A percentile compares a stretch with the other conserved stretches of the same genome.
phyloP scores from a whole-genome alignment of 2,329 filamentous ascomycete genomes.

The Ceratocystiopsis minuta region DNA sequence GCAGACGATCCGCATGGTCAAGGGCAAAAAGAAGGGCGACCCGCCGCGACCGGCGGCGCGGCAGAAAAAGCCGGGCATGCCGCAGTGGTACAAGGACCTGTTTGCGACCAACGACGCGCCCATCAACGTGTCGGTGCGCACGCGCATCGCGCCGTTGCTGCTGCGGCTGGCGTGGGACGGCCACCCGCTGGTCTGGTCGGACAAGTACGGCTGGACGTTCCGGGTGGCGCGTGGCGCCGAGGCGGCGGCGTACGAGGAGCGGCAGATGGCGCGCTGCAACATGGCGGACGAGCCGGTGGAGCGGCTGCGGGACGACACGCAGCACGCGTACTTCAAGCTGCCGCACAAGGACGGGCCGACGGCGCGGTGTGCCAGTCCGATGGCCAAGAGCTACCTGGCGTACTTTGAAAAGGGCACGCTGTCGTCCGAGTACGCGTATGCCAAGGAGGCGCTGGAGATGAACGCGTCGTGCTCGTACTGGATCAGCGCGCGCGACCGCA shows the following conservation, averaged over 20 bases:
- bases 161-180: constrained; percentile 78
- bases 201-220: constrained; percentile 87
- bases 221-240: constrained; percentile 47
- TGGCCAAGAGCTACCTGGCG: constrained; percentile 76
- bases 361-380: constrained; percentile 66
- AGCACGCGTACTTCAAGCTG: constrained; percentile 68
- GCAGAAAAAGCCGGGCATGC: constrained; percentile 91
- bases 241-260: constrained; percentile 43
- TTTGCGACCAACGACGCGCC: constrained; percentile 49
- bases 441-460: constrained; percentile 93
- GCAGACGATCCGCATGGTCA: constrained; percentile 79
- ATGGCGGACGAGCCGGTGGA: constrained; percentile 58
- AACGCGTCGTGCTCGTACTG: constrained; percentile 98
- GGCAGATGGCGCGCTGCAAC: constrained; percentile 56
- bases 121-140: constrained; percentile 70
- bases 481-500: constrained; percentile 88
- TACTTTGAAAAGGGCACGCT: constrained; percentile 85
- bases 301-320: constrained; percentile 45
- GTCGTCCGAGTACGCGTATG: constrained; percentile 74
- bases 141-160: constrained; percentile 70
- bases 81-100: constrained; percentile 88
- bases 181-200: constrained; percentile 80
- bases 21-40: constrained; percentile 75
- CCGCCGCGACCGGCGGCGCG: constrained; percentile 57
- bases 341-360: constrained; percentile 89